Evolutionary conservation across 305 asterid genomes (phyloP).

Genomic region (Solanum aculeatissimum): DNA sequence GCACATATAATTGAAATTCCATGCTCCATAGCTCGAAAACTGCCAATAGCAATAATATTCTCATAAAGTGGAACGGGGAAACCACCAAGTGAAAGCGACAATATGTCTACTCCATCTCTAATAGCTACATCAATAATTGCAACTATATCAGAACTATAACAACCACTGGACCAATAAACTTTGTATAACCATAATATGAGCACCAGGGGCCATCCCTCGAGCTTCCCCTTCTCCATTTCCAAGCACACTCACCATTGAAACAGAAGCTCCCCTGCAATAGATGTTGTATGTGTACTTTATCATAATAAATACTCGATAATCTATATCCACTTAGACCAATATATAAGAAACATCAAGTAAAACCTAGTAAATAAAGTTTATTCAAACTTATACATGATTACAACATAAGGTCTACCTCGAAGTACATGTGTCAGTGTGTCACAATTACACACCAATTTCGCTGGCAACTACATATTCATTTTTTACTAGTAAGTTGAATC

Average conservation of each 20-base stretch:
- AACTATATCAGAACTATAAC: conserved; percentile 86
- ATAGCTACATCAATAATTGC: conserved; percentile 89
- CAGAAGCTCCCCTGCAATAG: conserved; percentile 71
- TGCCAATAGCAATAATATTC: conserved; percentile 80
- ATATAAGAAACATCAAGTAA: no score
- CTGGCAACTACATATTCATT: no score
- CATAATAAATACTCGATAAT: no score
- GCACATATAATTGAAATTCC: conserved; percentile 77
- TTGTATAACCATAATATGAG: conserved; percentile 69
- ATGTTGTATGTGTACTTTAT: conserved; percentile 46
- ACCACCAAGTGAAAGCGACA: conserved; percentile 82
- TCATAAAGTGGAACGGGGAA: conserved; percentile 74
- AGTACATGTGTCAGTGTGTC: no score
- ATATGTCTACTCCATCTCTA: conserved; percentile 68
- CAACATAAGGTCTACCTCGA: no score
- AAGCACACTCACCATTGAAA: conserved; percentile 38
- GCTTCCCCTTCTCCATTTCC: conserved; percentile 73
- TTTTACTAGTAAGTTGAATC: no score
- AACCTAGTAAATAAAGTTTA: no score
- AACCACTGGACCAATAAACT: conserved; percentile 82
- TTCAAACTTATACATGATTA: no score
- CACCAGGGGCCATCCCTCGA: conserved; percentile 73
- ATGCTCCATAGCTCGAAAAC: conserved; percentile 82
- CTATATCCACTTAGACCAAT: no score
- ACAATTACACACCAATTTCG: no score